A percentile compares a stretch with the other conserved stretches of the same genome.
These are phyloP conservation scores for Orbilia oligospora DNA, from an alignment of 2,329 filamentous ascomycete genomes.

Conservation along the genomic window DNA sequence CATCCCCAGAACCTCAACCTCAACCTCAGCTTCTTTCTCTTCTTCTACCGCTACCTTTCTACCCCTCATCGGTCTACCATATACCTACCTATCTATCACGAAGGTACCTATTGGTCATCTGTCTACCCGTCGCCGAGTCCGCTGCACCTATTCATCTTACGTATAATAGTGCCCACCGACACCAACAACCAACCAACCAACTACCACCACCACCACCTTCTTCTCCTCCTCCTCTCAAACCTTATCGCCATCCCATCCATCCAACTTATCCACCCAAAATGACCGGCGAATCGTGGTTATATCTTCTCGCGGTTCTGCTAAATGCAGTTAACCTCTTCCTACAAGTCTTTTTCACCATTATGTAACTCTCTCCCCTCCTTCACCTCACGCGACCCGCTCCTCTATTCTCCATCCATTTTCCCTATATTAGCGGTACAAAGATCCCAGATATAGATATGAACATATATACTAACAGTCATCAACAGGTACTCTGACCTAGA, in stretches of 20 bases:
- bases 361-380: conserved; percentile 75
- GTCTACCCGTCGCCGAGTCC: not conserved
- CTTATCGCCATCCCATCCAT: conserved; percentile 9
- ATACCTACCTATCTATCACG: not conserved
- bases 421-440: not conserved
- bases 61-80: not conserved
- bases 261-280: conserved; percentile 70
- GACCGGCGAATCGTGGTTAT: conserved; percentile 99
- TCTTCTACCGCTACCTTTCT: not conserved
- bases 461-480: conserved; percentile 2
- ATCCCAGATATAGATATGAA: not conserved
- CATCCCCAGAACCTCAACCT: not conserved
- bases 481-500: conserved; percentile 78
- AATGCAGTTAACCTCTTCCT: conserved; percentile 99
- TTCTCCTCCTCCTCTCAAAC: not conserved
- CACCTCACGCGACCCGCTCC: conserved; percentile 22
- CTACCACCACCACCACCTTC: not conserved
- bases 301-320: conserved; percentile 96
- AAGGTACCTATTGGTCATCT: not conserved
- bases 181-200: not conserved
- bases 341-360: conserved; percentile 99
- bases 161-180: not conserved
- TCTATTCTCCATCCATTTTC: not conserved
- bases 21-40: not conserved
- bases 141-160: not conserved